Evolutionary conservation across 352 stramenopile genomes (phyloP).

Genomic region (Globisporangium solare): DNA sequence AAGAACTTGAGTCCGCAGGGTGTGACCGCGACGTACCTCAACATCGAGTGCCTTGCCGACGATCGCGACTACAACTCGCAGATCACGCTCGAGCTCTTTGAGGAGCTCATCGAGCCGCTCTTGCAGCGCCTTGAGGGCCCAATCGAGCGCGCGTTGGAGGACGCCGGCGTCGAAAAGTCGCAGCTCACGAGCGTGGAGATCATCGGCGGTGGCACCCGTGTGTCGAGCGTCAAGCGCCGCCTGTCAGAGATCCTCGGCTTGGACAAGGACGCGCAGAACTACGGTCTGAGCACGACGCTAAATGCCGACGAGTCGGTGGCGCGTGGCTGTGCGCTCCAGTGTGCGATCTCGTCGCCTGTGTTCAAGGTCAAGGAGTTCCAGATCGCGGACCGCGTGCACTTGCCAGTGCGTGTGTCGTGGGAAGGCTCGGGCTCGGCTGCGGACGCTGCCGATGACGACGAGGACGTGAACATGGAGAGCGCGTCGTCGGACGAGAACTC

Average conservation of each 20-base stretch:
- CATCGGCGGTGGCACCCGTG: conserved; percentile 93
- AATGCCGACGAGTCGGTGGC: conserved; percentile 99
- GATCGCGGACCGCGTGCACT: conserved; percentile 85
- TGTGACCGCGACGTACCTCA: conserved; percentile 95
- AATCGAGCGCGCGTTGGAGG: conserved; percentile 78
- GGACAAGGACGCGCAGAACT: conserved; percentile 93
- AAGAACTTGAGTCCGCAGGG: conserved; percentile 97
- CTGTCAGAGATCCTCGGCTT: conserved; percentile 90
- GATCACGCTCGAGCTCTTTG: conserved; percentile 94
- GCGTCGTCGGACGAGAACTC: conserved; percentile 67
- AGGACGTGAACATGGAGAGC: conserved; percentile 82
- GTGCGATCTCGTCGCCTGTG: conserved; percentile 96
- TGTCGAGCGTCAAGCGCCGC: conserved; percentile 94
- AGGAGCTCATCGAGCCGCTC: conserved; percentile 89
- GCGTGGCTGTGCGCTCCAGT: conserved; percentile 96
- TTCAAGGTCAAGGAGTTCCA: conserved; percentile 96
- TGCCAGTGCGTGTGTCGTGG: conserved; percentile 94
- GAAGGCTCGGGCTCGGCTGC: conserved; percentile 59
- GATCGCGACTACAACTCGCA: conserved; percentile 96
- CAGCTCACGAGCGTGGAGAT: conserved; percentile 95
- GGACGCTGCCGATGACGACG: conserved; percentile 74
- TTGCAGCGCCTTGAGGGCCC: conserved; percentile 79
- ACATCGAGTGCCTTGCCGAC: conserved; percentile 97
- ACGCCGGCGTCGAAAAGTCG: conserved; percentile 87
- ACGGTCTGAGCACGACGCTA: conserved; percentile 97